A percentile compares a stretch with the other conserved stretches of the same genome.
Conservation (phyloP, 1,284 basidiomycete species). For the Meripilus lineatus region DNA sequence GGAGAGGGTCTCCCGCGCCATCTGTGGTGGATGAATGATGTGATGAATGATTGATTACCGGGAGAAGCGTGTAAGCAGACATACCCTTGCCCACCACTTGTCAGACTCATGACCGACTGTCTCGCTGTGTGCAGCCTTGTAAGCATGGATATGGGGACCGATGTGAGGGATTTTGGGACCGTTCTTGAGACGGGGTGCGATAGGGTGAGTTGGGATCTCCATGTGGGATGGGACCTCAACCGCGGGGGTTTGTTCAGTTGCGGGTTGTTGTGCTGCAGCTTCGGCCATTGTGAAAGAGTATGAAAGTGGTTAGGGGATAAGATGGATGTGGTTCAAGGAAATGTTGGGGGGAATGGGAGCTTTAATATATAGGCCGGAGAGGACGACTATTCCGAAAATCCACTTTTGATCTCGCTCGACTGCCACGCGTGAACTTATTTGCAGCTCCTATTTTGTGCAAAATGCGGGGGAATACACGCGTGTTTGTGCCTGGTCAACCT, state of each 20-base stretch:
- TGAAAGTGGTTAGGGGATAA: constrained; percentile 3
- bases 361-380: background rate
- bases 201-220: constrained; percentile 44
- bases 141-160: constrained; percentile 71
- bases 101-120: constrained; percentile 75
- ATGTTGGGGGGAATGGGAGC: constrained; percentile 2
- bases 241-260: background rate
- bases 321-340: constrained; percentile 5
- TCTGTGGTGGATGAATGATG: constrained; percentile 35
- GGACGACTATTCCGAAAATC: constrained; percentile 12
- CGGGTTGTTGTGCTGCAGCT: background rate
- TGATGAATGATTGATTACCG: background rate
- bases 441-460: background rate
- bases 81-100: constrained; percentile 84
- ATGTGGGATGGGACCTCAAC: background rate
- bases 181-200: constrained; percentile 62
- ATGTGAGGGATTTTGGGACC: constrained; percentile 67
- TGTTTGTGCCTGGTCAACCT: background rate
- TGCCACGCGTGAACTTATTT: background rate
- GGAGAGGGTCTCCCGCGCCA: constrained; percentile 76
- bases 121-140: constrained; percentile 55
- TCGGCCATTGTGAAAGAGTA: too few species aligned
- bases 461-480: background rate
- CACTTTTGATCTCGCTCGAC: too few species aligned
- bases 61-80: constrained; percentile 20